Conservation (phyloP, 345 rosid genomes). For the Salix caprea region DNA sequence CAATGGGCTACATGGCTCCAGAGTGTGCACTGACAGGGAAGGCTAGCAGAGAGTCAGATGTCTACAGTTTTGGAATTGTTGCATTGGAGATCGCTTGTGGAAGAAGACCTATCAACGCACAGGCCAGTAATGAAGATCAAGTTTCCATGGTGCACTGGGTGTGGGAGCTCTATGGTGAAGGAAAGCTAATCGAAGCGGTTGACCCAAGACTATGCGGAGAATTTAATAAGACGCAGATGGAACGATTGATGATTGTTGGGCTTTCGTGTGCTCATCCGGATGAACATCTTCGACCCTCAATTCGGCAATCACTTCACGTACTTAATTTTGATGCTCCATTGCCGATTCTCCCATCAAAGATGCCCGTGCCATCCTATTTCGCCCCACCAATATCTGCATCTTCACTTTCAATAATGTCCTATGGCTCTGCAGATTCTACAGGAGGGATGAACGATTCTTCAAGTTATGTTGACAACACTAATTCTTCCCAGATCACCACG, state of each 20-base stretch:
- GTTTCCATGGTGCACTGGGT: too few relatives aligned
- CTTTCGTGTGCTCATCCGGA: slow-evolving; percentile 16
- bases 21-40: slow-evolving; percentile 19
- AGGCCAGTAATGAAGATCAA: too few relatives aligned
- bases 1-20: slow-evolving; percentile 29
- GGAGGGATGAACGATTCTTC: too few relatives aligned
- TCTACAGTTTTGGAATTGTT: slow-evolving; percentile 38
- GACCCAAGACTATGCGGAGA: too few relatives aligned
- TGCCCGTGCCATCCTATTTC: slow-evolving; percentile 5
- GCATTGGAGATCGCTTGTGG: slow-evolving; percentile 25
- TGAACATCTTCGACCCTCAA: neutral
- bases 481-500: too few relatives aligned
- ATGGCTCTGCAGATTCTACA: too few relatives aligned
- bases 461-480: too few relatives aligned
- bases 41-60: slow-evolving; percentile 32
- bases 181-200: too few relatives aligned
- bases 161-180: too few relatives aligned
- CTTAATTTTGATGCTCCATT: slow-evolving; percentile 4
- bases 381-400: neutral
- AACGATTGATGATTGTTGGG: slow-evolving; percentile 5
- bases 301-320: neutral
- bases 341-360: slow-evolving; percentile 7
- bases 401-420: too few relatives aligned
- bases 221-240: neutral
- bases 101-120: neutral